These are phyloP conservation scores for Cytospora mali DNA, from an alignment of 2,329 filamentous ascomycete species.

Conservation along the genomic window DNA sequence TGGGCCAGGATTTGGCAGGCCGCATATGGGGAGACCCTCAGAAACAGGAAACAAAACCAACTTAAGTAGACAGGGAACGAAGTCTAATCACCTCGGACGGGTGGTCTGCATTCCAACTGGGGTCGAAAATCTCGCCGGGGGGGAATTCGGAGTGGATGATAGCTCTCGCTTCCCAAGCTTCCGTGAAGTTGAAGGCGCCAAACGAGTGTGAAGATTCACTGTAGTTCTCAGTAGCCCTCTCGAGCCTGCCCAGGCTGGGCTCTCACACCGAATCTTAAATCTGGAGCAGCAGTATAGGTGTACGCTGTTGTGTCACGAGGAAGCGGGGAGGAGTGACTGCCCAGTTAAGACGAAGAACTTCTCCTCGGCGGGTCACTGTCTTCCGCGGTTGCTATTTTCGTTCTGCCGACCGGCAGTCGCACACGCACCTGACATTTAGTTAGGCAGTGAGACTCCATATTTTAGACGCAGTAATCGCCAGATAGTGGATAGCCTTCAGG, in stretches of 20 bases:
- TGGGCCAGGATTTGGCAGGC: not conserved
- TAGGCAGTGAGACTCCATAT: constrained; percentile 18
- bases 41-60: not conserved
- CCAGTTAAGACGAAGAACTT: constrained; percentile 5
- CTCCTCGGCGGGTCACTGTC: not conserved
- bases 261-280: too few relatives aligned
- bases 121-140: constrained; percentile 6
- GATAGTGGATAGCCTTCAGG: constrained; percentile 5
- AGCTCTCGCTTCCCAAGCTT: constrained; percentile 18
- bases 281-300: not conserved
- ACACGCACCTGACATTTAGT: not conserved
- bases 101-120: not conserved
- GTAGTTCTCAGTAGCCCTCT: too few relatives aligned
- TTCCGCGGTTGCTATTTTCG: constrained; percentile 25
- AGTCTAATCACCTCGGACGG: not conserved
- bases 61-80: not conserved
- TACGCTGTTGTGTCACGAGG: not conserved
- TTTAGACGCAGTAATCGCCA: constrained; percentile 20
- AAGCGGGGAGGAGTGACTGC: constrained; percentile 11
- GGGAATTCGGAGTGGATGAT: constrained; percentile 21
- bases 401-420: constrained; percentile 10
- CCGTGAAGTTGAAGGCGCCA: constrained; percentile 6
- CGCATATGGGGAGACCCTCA: not conserved
- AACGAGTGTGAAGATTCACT: not conserved
- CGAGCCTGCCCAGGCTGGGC: not conserved